These are phyloP conservation scores for Ottelia alismoides DNA, from an alignment of 106 monocot species.

Conservation along the genomic window DNA sequence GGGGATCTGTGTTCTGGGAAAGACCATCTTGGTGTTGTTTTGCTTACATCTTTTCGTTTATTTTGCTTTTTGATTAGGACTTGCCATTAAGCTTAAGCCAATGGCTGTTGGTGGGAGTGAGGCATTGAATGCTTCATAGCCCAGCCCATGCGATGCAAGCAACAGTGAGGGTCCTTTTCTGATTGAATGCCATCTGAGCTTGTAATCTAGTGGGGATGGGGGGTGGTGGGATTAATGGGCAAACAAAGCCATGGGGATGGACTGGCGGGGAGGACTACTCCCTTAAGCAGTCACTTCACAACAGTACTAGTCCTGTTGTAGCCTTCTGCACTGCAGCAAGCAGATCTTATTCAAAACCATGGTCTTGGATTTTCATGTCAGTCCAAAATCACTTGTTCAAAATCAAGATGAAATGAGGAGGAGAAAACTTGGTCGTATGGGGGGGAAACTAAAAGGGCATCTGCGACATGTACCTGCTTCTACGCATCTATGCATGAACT, in stretches of 20 bases:
- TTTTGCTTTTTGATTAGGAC: not conserved
- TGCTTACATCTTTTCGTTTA: not conserved
- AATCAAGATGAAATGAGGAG: not conserved
- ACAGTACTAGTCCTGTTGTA: slow-evolving; percentile 61
- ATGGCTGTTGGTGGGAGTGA: not conserved
- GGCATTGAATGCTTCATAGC: not conserved
- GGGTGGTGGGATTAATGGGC: slow-evolving; percentile 19
- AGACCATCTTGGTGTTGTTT: slow-evolving; percentile 39
- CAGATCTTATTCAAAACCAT: slow-evolving; percentile 10
- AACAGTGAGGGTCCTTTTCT: not conserved
- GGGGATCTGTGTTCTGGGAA: slow-evolving; percentile 94
- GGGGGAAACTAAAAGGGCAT: not conserved
- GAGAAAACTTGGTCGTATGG: too few relatives aligned
- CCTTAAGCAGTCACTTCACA: slow-evolving; percentile 72
- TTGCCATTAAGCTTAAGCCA: too few relatives aligned
- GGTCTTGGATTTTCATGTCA: slow-evolving; percentile 5
- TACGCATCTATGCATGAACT: not conserved
- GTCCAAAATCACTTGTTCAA: slow-evolving; percentile 9
- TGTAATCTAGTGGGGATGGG: slow-evolving; percentile 3
- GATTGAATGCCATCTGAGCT: not conserved
- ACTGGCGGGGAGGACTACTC: slow-evolving; percentile 46
- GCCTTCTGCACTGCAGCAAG: slow-evolving; percentile 26
- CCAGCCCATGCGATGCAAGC: not conserved
- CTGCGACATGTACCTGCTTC: not conserved
- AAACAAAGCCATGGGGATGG: slow-evolving; percentile 16